Evolutionary conservation across 768 basidiomycete genomes (phyloP), one percentile per base, ranked within the genome.

Genomic region (Gymnopilus junonius): DNA sequence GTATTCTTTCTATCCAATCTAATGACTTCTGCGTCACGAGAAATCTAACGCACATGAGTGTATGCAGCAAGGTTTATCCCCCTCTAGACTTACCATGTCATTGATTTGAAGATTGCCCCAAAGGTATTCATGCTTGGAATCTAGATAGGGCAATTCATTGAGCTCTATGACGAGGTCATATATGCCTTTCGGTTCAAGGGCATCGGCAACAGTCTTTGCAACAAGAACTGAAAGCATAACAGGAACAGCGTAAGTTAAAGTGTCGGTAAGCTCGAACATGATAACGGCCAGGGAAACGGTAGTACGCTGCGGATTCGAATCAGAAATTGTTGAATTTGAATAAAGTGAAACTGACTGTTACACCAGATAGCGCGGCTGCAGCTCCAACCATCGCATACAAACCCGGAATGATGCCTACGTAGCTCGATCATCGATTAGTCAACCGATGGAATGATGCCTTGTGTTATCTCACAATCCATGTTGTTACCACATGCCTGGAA

Each of bases 101-200:
- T 77, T 82, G 54, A 95, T 89, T 59, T 89, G 86, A 11, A 88
- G 79, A 34, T 81, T 81, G 0, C 90, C 93, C 94, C 95, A 98
- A 23, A 92, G 77, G 71, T 97, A 94, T 69, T 95, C 90, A 65
- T 91, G 88, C 75, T 97, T 99, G 46, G 88, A 80, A 72, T 99
- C 94, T 63, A 99, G 85, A 74, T 94, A 99, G 0, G 97, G 97
- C 11, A 99, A 84, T 73, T 96, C 89, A 43, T 87, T 87, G 27
- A 98, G 83, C 81, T 95, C 94, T 59, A 98, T 99, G 61, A 94
- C 94, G 37, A 99, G 85, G 74, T 99, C 97, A 72, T 98, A 99
- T 59, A 99, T 98, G 8, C 95, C 95, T 71, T 95, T 94, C 2
- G 93, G 93, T 73, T 96, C 92, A 59, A 97, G 74, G 1, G 88